phyloP scores from a whole-genome alignment of 306 rosid species.

The Sechiopsis laciniata region DNA sequence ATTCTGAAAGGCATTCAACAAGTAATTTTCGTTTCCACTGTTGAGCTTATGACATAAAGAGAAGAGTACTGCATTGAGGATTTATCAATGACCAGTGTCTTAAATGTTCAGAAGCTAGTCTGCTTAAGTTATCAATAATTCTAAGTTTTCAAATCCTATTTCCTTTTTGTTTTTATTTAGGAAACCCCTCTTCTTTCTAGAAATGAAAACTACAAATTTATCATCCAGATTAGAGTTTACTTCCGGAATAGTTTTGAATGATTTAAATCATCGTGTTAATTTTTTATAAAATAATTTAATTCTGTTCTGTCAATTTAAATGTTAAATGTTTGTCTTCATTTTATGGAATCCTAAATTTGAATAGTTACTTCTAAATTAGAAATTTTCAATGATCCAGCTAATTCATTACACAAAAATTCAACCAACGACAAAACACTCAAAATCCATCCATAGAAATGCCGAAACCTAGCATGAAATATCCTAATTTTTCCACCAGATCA shows the following conservation, averaged over 20 bases:
- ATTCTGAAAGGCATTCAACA: conserved; percentile 78
- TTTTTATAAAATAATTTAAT: too few species aligned
- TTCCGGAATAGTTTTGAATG: not conserved
- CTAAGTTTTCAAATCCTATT: not conserved
- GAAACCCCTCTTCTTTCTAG: not conserved
- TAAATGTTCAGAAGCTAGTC: not conserved
- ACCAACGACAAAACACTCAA: not conserved
- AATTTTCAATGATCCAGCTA: not conserved
- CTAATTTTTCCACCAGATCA: not conserved
- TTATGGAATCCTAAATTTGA: not conserved
- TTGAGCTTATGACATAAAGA: conserved; percentile 16
- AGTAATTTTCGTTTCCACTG: conserved; percentile 37
- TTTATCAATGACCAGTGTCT: conserved; percentile 16
- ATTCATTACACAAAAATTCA: not conserved
- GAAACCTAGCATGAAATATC: not conserved
- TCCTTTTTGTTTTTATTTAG: not conserved
- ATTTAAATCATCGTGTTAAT: not conserved
- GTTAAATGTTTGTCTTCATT: not conserved
- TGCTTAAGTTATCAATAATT: not conserved
- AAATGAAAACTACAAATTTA: not conserved
- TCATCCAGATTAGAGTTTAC: not conserved
- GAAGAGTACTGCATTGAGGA: conserved; percentile 16
- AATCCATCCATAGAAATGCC: not conserved
- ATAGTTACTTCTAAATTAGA: not conserved
- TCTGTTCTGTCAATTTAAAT: not conserved